Base-by-base conservation (phyloP, 441 rosid species). In the Erodium chrysanthum region DNA sequence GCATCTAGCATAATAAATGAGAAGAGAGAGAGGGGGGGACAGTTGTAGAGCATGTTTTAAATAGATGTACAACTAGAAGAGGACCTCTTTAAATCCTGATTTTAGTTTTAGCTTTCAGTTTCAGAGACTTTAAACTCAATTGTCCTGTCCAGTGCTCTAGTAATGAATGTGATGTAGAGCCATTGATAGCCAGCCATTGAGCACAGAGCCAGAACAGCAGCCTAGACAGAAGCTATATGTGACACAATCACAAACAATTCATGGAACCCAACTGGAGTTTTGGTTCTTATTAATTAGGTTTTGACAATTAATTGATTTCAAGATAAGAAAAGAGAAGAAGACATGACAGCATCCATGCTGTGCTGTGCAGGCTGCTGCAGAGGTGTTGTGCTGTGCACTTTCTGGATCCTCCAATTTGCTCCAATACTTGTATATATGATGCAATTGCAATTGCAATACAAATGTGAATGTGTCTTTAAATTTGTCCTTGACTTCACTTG, bases 181-280 rank as follows among this genome's bases (percentile, higher is more conserved):
- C 46, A 40, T 35, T 35, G 40, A 35, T 35, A 35, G 40, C 40
- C 46, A 35, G 40, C 40, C 46, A 40, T 10, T 0, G 46, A 14
- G 54, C 18, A 46, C 18, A 46, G 54, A 46, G 18, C 7, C 17
- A 46, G 17, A 46, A 20, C 18, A 46, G 54, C 18, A 46, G 54
- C 54, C 54, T 46, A 46, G 48, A 42, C 10, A 7, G 1, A 1
- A 40, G 46, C 40, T 35, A 35, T 35, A 35, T 29, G 46, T 40
- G 46, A 40, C 46, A 40, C 46, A 46, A 46, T 0, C 54, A 14
- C 54, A 14, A n/a, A 46, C 18, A 46, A 46, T 46, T 46, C 54
- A 46, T 46, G 54, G 54, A 46, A 46, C 54, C 54, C 54, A 46
- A 46, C 54, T 46, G 54, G 54, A 46, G 54, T 46, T 14, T 46